Evolutionary conservation across 495 filamentous ascomycete species (phyloP), one percentile per base, ranked within the genome.

Genomic region (Apodospora peruviana): DNA sequence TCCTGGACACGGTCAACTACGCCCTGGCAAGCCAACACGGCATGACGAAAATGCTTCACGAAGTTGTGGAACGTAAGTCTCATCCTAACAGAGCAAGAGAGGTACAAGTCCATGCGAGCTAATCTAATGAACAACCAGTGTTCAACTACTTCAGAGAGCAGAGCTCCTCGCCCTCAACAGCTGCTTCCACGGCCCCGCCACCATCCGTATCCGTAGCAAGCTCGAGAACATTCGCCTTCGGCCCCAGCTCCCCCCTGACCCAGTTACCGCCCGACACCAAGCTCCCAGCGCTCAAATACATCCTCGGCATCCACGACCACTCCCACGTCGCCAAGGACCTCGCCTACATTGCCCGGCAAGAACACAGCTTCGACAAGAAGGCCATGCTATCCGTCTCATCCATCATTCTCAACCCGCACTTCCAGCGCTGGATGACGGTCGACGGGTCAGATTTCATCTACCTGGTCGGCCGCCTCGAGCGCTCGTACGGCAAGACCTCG

Each of bases 341-440:
- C 40, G 34, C 24, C 24, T 40, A 25, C 18, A 46, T 54, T 4
- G 40, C 34, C 32, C 45, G 41, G 40, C 52, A 54, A 20, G 39
- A 19, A 18, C 45, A 45, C 11, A 46, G 45, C 7, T 54, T 44
- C n/a, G 44, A 57, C 47, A 21, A 21, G 16, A 32, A 29, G 39
- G 41, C 45, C 8, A 42, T 65, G 58, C 50, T 48, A 17, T 75
- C 77, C 36, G 56, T 71, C 18, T 38, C 58, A 14, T 20, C 19
- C 40, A 46, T 54, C 12, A 12, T 54, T 12, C 14, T 37, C 7
- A 34, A 45, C 27, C 5, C 17, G 3, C 22, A 35, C 11, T 54
- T 54, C 52, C 41, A 42, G 16, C 20, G 34, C 16, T 54, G 52
- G 52, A 44, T 44, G 46, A 35, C 10, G 1, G 21, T 9, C 27